Base-by-base conservation (phyloP, 1,284 basidiomycete genomes). In the Cutaneotrichosporon sp. region DNA sequence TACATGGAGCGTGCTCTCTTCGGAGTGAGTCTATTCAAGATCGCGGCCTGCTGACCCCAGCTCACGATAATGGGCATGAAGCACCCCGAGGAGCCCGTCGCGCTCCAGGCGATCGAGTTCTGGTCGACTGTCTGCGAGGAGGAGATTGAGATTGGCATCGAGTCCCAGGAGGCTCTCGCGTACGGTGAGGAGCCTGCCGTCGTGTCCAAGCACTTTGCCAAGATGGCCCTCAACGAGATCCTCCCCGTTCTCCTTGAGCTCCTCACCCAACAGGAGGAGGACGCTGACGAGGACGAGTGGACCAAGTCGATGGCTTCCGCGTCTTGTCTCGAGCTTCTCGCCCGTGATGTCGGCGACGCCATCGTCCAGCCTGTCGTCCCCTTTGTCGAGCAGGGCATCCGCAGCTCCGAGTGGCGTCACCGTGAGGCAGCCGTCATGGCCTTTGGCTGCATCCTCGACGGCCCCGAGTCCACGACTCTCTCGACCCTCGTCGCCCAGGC, bases 1-100 rank as follows among this genome's bases (percentile, higher is more conserved):
- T 99, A 99, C 84, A 98, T 99, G 96, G 97, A 99, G 80, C 91
- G 96, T 75, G 96, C 97, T 0, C 83, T 99, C 55, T 99, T 99
- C 75, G 96, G 96, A 40, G 92, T 96, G 81, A 68, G 90, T 52
- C 26, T 26, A 10, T 84, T 16, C 36, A 6, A 6, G 10, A 30
- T 21, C 36, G 5, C 58, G 69, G 26, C 14, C 5, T 31, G 61
- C 49, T 31, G 10, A 32, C 50, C 13, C 67, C 70, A 96, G 92
- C 84, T 99, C 65, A 99, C 96, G 9, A 92, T 98, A n/a, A 88
- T 97, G 76, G 97, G 97, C 60, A 99, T 99, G 97, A 92, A 92
- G 79, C 90, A 97, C 74, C 80, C 83, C 18, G 94, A 99, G 72
- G 93, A 97, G 74, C 85, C 87, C 16, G 96, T 99, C 22, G 92